Base-by-base conservation (phyloP, 2,329 filamentous ascomycete species). In the Penicillium brasilianum region DNA sequence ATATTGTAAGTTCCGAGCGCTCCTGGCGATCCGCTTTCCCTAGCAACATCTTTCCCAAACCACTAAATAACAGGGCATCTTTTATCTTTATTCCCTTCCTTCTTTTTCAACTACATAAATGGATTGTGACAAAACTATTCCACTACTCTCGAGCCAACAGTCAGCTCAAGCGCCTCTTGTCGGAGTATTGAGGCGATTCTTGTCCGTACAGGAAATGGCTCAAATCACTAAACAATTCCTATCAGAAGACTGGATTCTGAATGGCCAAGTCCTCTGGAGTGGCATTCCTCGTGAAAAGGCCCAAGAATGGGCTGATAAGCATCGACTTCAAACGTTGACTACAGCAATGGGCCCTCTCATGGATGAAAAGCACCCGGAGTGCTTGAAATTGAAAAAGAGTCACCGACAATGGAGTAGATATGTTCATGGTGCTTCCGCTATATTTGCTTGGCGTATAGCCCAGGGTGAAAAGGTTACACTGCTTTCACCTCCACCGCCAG, bases 371-470 rank as follows among this genome's bases (percentile, higher is more conserved):
- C 50, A 55, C 43, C 39, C 59, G 5, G 25, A 61, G 3, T 61
- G 59, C 48, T 41, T 49, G 5, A 61, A 54, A 54, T 51, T 25
- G 55, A 49, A 51, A 54, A 43, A 49, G 43, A 50, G n/a, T 14
- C 22, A 32, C 14, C 51, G 36, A 14, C 36, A 62, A 59, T 62
- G 46, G 60, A 59, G 56, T 56, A 52, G 20, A 44, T 59, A 62
- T 59, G 43, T 62, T 36, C 60, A 62, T 59, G 60, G 60, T 25
- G 60, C 60, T 57, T 62, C 60, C n/a, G 60, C 60, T 43, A 56
- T 62, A 30, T 62, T 62, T 39, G 52, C 60, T 30, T 62, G 60
- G 60, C 50, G 56, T 39, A 62, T 62, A 59, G 56, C 60, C 39
- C 14, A 59, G 50, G 60, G 51, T 49, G 36, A 59, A 59, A 50